A percentile compares a stretch with the other conserved stretches of the same genome.
Evolutionary conservation across 2,329 filamentous ascomycete genomes (phyloP).

Genomic region (Fusarium globosum): DNA sequence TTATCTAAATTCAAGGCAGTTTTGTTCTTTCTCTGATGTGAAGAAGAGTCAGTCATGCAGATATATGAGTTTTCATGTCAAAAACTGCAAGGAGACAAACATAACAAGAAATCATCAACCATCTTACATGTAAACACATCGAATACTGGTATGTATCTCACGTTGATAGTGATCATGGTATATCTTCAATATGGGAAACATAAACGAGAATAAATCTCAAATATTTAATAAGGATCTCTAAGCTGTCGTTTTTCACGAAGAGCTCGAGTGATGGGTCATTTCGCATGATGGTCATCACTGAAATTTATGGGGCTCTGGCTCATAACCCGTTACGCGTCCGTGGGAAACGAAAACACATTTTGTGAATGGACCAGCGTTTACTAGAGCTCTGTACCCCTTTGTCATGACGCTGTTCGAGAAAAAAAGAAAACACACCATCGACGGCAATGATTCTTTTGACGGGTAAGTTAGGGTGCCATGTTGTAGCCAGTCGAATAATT

Average conservation of each 20-base stretch:
- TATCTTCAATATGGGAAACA: fast-evolving
- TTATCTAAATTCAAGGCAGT: neutral
- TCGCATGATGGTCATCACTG: neutral
- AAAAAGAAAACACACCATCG: fast-evolving
- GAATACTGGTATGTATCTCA: too few relatives aligned
- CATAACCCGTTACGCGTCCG: neutral
- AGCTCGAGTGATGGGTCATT: fast-evolving
- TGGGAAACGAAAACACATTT: neutral
- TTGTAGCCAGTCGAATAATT: fast-evolving
- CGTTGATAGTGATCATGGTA: neutral
- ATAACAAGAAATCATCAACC: too few relatives aligned
- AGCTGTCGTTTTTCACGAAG: fast-evolving
- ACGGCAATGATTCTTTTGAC: fast-evolving
- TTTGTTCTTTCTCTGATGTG: neutral
- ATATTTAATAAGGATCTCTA: neutral
- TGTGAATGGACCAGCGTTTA: fast-evolving
- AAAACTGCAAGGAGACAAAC: too few relatives aligned
- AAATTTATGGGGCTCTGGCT: neutral
- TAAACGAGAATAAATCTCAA: fast-evolving
- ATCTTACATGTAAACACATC: too few relatives aligned
- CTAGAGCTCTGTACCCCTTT: neutral
- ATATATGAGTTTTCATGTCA: fast-evolving
- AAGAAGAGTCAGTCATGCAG: fast-evolving
- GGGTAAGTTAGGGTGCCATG: neutral
- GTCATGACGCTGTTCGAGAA: fast-evolving